These are phyloP conservation scores for Diplodia scrobiculata DNA, from an alignment of 2,329 filamentous ascomycete genomes.

Conservation along the genomic window DNA sequence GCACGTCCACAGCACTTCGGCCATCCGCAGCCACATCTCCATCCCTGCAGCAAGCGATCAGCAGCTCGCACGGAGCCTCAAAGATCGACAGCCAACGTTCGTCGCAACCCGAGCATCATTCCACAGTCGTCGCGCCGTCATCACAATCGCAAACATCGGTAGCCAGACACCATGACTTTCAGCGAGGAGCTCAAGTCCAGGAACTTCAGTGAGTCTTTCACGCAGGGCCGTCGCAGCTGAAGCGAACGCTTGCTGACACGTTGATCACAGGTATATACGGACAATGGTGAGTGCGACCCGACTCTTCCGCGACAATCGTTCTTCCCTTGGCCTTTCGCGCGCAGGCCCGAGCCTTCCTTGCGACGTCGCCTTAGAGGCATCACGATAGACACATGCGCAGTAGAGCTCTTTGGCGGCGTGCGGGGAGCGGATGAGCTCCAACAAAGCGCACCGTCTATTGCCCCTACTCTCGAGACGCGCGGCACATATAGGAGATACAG, in stretches of 20 bases:
- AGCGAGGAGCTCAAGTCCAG: constrained; percentile 60
- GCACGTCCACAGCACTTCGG: neutral
- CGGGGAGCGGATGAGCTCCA: neutral
- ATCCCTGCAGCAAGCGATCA: constrained; percentile 28
- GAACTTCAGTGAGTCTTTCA: constrained; percentile 62
- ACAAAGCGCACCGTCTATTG: neutral
- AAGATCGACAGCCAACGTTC: constrained; percentile 24
- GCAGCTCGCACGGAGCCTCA: constrained; percentile 27
- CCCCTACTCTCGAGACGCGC: neutral
- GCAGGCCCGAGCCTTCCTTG: neutral
- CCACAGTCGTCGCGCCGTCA: constrained; percentile 19
- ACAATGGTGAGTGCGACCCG: constrained; percentile 60
- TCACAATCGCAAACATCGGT: constrained; percentile 3
- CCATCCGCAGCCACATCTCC: neutral
- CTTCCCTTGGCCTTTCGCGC: neutral
- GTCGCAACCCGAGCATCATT: constrained; percentile 13
- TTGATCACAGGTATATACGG: constrained; percentile 62
- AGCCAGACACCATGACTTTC: constrained; percentile 27
- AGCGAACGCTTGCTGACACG: constrained; percentile 39
- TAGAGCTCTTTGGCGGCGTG: neutral
- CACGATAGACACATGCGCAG: neutral
- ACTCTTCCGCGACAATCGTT: constrained; percentile 8
- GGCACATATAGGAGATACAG: neutral
- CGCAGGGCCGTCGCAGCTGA: constrained; percentile 24
- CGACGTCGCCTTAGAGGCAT: too few relatives aligned